Evolutionary conservation across 2,329 filamentous ascomycete species (phyloP), one percentile per base, ranked within the genome.

Genomic region (Setomelanomma holmii): DNA sequence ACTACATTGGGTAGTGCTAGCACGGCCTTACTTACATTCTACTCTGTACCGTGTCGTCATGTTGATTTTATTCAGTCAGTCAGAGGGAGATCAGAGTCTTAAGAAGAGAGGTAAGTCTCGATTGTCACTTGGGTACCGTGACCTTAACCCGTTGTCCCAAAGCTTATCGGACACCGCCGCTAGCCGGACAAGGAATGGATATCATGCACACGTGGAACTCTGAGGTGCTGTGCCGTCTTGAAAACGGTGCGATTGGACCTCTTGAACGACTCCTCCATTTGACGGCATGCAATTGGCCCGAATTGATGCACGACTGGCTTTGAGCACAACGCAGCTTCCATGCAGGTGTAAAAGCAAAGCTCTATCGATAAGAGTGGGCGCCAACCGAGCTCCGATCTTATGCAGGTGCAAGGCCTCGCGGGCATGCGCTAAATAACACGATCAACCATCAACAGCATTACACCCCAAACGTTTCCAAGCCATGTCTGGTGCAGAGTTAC

Each of bases 21-120:
- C n/a, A n/a, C n/a, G 27, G 27, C 27, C 14, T 30, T 14, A 49
- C 46, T 14, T 43, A 49, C 46, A 49, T 67, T 77, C 75, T 44
- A 77, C 75, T 53, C 75, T 63, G 51, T 77, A 77, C 65, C 75
- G 70, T 16, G 74, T 76, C 17, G 75, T 76, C 75, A 76, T 76
- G 5, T 44, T 69, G 58, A 35, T 35, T 19, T n/a, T 22, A 10
- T 24, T 36, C 43, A 30, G 40, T 40, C 43, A 44, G 27, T 38
- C 30, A 33, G 30, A 35, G 40, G 40, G 30, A 40, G 38, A 38
- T 22, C 19, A 21, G 23, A 44, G 38, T 54, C 49, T 30, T 30
- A 30, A 30, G 50, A 43, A 24, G 43, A 49, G 53, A 45, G 49
- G 48, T 52, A 20, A 45, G 49, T 43, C 27, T 30, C 57, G 55